phyloP scores from a whole-genome alignment of 2,329 filamentous ascomycete genomes.

The Arthrobotrys sinensis region DNA sequence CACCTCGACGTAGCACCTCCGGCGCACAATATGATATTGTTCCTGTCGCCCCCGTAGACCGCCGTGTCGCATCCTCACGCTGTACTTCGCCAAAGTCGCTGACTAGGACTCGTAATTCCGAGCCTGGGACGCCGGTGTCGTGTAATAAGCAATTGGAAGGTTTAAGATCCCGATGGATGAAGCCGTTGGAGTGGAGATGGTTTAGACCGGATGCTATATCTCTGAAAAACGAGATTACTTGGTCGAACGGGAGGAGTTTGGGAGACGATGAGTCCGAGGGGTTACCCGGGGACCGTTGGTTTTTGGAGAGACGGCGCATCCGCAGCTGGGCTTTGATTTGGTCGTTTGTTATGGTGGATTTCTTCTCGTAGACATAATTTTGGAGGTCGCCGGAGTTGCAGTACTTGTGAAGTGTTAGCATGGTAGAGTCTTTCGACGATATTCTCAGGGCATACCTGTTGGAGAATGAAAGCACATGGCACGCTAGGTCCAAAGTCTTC shows the following conservation, averaged over 20 bases:
- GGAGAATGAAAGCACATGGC: slow-evolving; percentile 94
- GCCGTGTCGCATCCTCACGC: slow-evolving; percentile 82
- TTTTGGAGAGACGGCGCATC: slow-evolving; percentile 84
- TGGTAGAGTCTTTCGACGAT: not conserved
- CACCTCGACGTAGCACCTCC: slow-evolving; percentile 82
- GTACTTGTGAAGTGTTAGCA: slow-evolving; percentile 70
- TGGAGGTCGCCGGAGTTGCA: slow-evolving; percentile 95
- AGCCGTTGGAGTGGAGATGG: slow-evolving; percentile 90
- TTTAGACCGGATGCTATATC: slow-evolving; percentile 94
- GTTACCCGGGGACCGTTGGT: slow-evolving; percentile 72
- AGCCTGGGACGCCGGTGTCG: slow-evolving; percentile 72
- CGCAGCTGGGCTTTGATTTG: slow-evolving; percentile 82
- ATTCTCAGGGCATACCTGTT: slow-evolving; percentile 73
- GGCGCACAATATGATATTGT: slow-evolving; percentile 98
- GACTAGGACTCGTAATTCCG: slow-evolving; percentile 84
- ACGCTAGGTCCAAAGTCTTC: slow-evolving; percentile 86
- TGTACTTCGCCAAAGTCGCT: slow-evolving; percentile 99
- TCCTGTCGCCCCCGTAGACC: slow-evolving; percentile 91
- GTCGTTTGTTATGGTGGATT: slow-evolving; percentile 77
- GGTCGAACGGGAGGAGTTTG: slow-evolving; percentile 80
- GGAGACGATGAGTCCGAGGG: slow-evolving; percentile 65
- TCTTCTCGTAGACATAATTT: slow-evolving; percentile 80
- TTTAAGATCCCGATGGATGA: slow-evolving; percentile 96
- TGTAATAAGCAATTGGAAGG: slow-evolving; percentile 95
- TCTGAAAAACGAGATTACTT: slow-evolving; percentile 96